A percentile compares a stretch with the other conserved stretches of the same genome.
These are phyloP conservation scores for Sporothrix brasiliensis DNA, from an alignment of 2,329 filamentous ascomycete species.

Conservation along the genomic window DNA sequence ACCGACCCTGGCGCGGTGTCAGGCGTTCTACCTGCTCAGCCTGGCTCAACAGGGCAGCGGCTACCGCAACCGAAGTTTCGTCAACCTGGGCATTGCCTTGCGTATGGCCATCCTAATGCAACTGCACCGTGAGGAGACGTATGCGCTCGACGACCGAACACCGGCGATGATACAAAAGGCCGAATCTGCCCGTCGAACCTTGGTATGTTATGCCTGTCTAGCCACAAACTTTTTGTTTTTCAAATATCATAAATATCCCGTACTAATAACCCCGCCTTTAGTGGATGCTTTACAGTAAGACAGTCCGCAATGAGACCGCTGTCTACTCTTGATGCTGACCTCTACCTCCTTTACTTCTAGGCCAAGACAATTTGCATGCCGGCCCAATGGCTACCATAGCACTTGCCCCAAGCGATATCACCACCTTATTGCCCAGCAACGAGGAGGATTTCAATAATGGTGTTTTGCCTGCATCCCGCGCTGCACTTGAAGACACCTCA, in stretches of 20 bases:
- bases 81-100: conserved; percentile 60
- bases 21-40: conserved; percentile 62
- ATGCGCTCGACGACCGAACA: conserved; percentile 49
- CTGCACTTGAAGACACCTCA: conserved; percentile 57
- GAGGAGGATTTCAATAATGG: conserved; percentile 57
- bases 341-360: conserved; percentile 35
- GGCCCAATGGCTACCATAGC: conserved; percentile 56
- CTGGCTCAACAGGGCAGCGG: conserved; percentile 62
- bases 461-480: conserved; percentile 52
- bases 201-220: conserved; percentile 46
- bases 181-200: conserved; percentile 60
- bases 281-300: conserved; percentile 60
- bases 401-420: conserved; percentile 57
- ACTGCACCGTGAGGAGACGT: conserved; percentile 60
- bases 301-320: neutral
- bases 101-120: conserved; percentile 60
- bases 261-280: neutral
- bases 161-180: conserved; percentile 52
- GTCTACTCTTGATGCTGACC: neutral
- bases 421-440: conserved; percentile 56
- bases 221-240: neutral
- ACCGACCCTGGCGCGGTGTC: conserved; percentile 58
- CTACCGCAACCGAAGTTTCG: conserved; percentile 57
- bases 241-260: neutral
- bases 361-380: conserved; percentile 60